Conservation (phyloP, 805 yeast genomes). For the Sungouiella thailandica region DNA sequence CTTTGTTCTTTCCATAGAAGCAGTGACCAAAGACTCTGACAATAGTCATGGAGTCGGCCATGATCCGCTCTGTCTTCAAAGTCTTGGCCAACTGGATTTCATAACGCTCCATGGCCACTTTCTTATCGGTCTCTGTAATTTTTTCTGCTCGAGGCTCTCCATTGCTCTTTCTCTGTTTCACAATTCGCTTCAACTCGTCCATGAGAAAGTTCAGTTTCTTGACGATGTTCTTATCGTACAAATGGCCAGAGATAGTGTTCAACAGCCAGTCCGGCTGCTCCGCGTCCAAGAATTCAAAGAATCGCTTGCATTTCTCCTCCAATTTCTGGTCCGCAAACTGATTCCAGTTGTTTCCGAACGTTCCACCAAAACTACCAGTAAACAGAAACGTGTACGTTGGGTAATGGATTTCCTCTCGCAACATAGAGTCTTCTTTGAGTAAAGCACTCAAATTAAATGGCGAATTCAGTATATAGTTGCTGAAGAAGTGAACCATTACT, state of each 20-base stretch:
- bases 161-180: slow-evolving; percentile 1
- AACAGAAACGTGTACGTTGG: slow-evolving; percentile 9
- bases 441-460: too few relatives aligned
- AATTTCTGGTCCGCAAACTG: slow-evolving; percentile 6
- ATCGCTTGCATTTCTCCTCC: slow-evolving; percentile 6
- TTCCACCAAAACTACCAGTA: slow-evolving; percentile 5
- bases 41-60: slow-evolving; percentile 15
- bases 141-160: slow-evolving; percentile 1
- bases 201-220: slow-evolving; percentile 5
- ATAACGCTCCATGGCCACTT: slow-evolving; percentile 1
- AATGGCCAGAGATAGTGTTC: slow-evolving; percentile 1
- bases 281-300: slow-evolving; percentile 8
- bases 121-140: slow-evolving; percentile 4
- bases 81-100: slow-evolving; percentile 3
- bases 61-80: slow-evolving; percentile 7
- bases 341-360: slow-evolving; percentile 8
- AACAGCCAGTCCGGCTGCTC: slow-evolving; percentile 12
- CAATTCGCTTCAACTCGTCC: slow-evolving; percentile 2
- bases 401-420: slow-evolving; percentile 10
- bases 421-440: slow-evolving; percentile 5
- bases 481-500: slow-evolving; percentile 4
- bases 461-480: too few relatives aligned
- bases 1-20: slow-evolving; percentile 5
- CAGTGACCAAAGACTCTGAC: slow-evolving; percentile 13
- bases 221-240: slow-evolving; percentile 10